Percentiles rank a stretch among this genome's conserved stretches.
Evolutionary conservation across 2,329 filamentous ascomycete species (phyloP).

Genomic region (Colletotrichum gloeosporioides): DNA sequence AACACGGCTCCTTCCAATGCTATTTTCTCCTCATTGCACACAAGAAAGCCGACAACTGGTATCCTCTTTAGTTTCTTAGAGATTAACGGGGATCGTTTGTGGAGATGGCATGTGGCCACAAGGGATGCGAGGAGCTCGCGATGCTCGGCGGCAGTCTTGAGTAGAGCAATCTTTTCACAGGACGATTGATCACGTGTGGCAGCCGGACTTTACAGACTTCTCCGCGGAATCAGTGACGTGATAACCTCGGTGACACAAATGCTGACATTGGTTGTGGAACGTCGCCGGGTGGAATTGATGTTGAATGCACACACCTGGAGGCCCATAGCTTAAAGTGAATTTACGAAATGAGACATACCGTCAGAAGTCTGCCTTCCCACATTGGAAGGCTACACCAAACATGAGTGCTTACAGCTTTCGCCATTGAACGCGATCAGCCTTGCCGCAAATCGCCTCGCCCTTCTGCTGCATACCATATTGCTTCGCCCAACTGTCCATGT

Average conservation of each 20-base stretch:
- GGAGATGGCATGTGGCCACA: not conserved
- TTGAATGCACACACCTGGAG: not conserved
- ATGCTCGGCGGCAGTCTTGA: not conserved
- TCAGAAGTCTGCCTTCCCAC: accelerated
- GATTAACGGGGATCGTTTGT: not conserved
- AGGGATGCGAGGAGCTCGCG: not conserved
- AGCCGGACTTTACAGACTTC: not conserved
- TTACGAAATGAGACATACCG: not conserved
- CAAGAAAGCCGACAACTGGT: accelerated
- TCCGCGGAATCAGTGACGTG: not conserved
- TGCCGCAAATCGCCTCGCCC: not conserved
- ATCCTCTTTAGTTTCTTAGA: not conserved
- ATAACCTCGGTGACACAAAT: accelerated
- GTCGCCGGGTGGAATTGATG: not conserved
- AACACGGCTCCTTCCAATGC: not conserved
- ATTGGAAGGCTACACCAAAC: not conserved
- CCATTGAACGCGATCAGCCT: not conserved
- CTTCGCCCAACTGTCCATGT: not conserved
- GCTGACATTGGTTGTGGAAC: not conserved
- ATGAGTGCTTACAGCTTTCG: not conserved
- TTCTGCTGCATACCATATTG: not conserved
- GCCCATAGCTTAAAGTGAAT: not conserved
- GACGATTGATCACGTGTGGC: not conserved
- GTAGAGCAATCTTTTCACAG: not conserved
- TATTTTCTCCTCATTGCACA: not conserved